Evolutionary conservation across 495 filamentous ascomycete species (phyloP), one percentile per base, ranked within the genome.

Genomic region (Trichoderma gamsii): DNA sequence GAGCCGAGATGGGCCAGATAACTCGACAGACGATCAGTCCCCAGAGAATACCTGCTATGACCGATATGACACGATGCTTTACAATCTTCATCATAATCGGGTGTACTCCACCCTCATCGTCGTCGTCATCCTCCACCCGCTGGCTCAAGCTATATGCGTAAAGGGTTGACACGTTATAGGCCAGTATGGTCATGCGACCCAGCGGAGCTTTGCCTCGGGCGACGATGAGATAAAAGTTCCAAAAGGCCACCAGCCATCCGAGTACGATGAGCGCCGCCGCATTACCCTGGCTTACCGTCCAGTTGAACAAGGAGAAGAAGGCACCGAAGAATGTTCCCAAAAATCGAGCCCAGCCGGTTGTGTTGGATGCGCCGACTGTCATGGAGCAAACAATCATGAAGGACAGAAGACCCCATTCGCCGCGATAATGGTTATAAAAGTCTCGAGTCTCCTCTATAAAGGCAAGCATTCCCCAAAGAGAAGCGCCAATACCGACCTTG

Each of bases 381-480:
- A 97, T 97, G 11, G 91, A 90, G 76, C 94, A 97, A 21, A 99
- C 95, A 66, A 98, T 85, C 95, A 99, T 99, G 79, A 97, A 99
- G 0, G 94, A 97, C 43, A 98, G 75, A 1, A 98, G 81, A 11
- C 94, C 95, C 95, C 95, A 99, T 83, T 99, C 95, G 1, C 94
- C 95, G 71, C 94, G 83, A 92, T 93, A 99, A 70, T 90, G 90
- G 23, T 85, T 82, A 73, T 97, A 99, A 56, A 89, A 82, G 0
- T 92, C 90, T 67, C 92, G 83, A 18, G 90, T 95, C 9, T 82
- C 79, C 11, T 87, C 85, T 66, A 97, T 80, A 74, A 97, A 99
- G 12, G 95, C 88, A 51, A 92, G 89, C 71, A 96, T 82, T 21
- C 92, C 93, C 79, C 92, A 97, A 3, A 97, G 78, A 15, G 90